Evolutionary conservation across 202 grass and related monocot genomes (phyloP), one percentile per base, ranked within the genome.

Genomic region (Zizania palustris): DNA sequence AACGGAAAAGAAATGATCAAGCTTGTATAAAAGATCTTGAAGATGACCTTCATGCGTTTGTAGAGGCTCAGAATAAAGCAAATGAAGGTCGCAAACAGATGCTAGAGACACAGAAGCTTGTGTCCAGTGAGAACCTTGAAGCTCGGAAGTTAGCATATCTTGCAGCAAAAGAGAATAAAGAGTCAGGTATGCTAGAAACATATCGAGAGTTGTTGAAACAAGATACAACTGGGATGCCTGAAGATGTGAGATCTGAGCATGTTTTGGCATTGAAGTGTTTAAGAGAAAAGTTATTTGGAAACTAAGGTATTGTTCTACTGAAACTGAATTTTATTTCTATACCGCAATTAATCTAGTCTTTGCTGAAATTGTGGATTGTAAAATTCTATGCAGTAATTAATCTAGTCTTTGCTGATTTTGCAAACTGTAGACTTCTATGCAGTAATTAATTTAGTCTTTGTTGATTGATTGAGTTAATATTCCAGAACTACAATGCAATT

Each of bases 1-100:
- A 59, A 67, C 0, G n/a, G 1, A 73, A 42, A 8, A 44, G 11
- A 4, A 72, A 72, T 4, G 69, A 11, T 0, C 5, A 56, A 6
- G 4, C 16, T 4, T 72, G 50, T 72, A 15, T 73, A 4, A 73
- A 44, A 44, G 71, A 73, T 73, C 11, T 73, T 44, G 51, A 73
- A 73, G 53, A 44, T 73, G 71, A 73, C 3, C 64, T 67, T 6
- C 1, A 45, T 0, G 3, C 0, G 1, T 67, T 67, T 45, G 19
- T 67, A 3, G 64, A 67, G 28, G 64, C 19, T 67, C 65, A 67
- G 1, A 67, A 67, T 3, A 4, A 5, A 5, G 21, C 56, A 60
- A 45, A 45, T 74, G 56, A 74, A 74, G 72, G 72, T 0, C 41
- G 7, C 0, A 61, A 35, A 61, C 56, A 74, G 20, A 46, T 74